These are phyloP conservation scores for Rhynchosporium secalis DNA, from an alignment of 2,329 filamentous ascomycete genomes.

Conservation along the genomic window DNA sequence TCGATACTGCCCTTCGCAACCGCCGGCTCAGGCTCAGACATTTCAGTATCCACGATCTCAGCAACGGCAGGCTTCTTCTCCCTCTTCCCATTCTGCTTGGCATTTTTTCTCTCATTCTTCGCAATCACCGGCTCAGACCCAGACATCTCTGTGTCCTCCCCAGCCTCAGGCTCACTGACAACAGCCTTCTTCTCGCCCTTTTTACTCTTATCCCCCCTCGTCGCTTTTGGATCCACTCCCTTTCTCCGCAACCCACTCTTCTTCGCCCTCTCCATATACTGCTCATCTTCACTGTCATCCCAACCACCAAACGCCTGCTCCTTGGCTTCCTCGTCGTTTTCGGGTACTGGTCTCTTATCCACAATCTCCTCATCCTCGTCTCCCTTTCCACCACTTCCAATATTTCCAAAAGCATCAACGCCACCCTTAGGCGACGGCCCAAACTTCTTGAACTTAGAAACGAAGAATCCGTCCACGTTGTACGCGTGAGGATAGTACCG, in stretches of 20 bases:
- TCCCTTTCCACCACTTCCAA: constrained; percentile 24
- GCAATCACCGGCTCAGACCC: no score
- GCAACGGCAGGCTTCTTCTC: no score
- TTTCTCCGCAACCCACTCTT: constrained; percentile 71
- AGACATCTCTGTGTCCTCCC: no score
- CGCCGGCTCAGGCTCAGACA: no score
- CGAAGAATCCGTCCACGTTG: constrained; percentile 98
- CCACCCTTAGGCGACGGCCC: constrained; percentile 66
- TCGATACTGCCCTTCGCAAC: no score
- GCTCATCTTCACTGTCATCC: constrained; percentile 70
- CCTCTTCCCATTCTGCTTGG: no score
- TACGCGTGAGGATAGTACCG: constrained; percentile 89
- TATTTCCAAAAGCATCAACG: constrained; percentile 24
- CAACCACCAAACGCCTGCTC: constrained; percentile 69
- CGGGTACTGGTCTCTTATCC: constrained; percentile 62
- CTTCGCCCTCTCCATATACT: constrained; percentile 72
- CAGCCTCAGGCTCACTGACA: not conserved
- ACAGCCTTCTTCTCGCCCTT: constrained; percentile 18
- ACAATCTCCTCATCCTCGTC: constrained; percentile 47
- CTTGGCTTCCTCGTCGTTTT: constrained; percentile 41
- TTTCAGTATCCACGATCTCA: no score
- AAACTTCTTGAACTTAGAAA: constrained; percentile 94
- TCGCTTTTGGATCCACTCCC: constrained; percentile 69
- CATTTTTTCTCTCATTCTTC: no score
- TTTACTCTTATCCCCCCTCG: constrained; percentile 41